Evolutionary conservation across 1,284 basidiomycete genomes (phyloP).

Genomic region (Thelephora terrestris): DNA sequence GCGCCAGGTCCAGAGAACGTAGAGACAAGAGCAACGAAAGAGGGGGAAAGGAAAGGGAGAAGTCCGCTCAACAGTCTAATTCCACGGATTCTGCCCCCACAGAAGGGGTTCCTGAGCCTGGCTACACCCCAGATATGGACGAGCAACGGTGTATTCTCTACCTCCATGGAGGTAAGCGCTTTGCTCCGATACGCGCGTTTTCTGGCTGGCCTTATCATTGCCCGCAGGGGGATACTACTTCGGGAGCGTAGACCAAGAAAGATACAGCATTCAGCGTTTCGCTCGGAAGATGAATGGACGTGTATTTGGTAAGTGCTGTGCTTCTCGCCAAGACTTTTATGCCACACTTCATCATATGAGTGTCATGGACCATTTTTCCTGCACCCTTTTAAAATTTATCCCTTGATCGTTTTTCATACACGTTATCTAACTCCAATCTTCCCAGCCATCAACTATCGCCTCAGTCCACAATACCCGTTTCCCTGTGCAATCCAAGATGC

Average conservation of each 20-base stretch:
- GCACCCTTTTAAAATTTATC: too few relatives aligned
- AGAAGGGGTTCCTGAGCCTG: slow-evolving; percentile 14
- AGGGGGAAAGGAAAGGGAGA: slow-evolving; percentile 24
- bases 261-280: slow-evolving; percentile 76
- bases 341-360: too few relatives aligned
- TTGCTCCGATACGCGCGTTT: not conserved
- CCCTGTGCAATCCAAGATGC: slow-evolving; percentile 90
- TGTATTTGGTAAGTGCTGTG: slow-evolving; percentile 54
- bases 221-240: slow-evolving; percentile 68
- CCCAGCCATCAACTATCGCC: slow-evolving; percentile 79
- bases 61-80: slow-evolving; percentile 8
- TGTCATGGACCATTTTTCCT: too few relatives aligned
- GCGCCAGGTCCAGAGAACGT: slow-evolving; percentile 29
- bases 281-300: slow-evolving; percentile 87
- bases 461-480: slow-evolving; percentile 93
- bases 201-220: slow-evolving; percentile 2
- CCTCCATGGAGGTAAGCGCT: slow-evolving; percentile 59
- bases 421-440: not conserved
- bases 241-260: slow-evolving; percentile 70
- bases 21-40: slow-evolving; percentile 7
- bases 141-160: slow-evolving; percentile 81
- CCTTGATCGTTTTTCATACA: too few relatives aligned
- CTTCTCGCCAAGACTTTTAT: not conserved
- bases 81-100: slow-evolving; percentile 13
- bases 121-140: slow-evolving; percentile 68